A percentile compares a stretch with the other conserved stretches of the same genome.
Conservation (phyloP, 805 yeast species). For the Saccharomycopsis fermentans region DNA sequence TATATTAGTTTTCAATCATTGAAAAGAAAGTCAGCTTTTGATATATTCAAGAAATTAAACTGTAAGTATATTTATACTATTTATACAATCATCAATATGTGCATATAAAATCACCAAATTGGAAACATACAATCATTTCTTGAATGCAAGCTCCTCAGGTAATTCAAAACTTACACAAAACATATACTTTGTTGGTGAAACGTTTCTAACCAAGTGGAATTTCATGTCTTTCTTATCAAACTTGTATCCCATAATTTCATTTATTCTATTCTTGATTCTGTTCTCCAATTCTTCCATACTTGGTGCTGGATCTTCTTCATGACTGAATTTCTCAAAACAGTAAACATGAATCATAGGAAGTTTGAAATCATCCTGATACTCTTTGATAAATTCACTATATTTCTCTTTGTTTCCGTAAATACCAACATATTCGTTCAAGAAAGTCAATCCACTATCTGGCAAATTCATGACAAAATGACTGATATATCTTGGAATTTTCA, state of each 20-base stretch:
- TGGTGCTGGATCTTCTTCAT: slow-evolving; percentile 59
- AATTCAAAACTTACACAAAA: slow-evolving; percentile 73
- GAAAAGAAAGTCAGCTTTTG: not conserved
- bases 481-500: slow-evolving; percentile 43
- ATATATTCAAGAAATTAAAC: no score
- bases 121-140: not conserved
- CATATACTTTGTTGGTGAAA: slow-evolving; percentile 96
- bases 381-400: slow-evolving; percentile 27
- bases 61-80: no score
- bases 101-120: no score
- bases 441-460: slow-evolving; percentile 86
- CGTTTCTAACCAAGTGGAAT: slow-evolving; percentile 84
- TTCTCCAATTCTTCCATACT: slow-evolving; percentile 51
- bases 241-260: slow-evolving; percentile 35
- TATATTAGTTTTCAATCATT: not conserved
- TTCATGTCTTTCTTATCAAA: slow-evolving; percentile 36
- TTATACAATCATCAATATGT: no score
- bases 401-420: slow-evolving; percentile 38
- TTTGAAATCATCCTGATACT: slow-evolving; percentile 28
- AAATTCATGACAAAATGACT: slow-evolving; percentile 87
- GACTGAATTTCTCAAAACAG: slow-evolving; percentile 85
- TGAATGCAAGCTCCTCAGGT: slow-evolving; percentile 50
- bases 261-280: slow-evolving; percentile 51
- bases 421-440: slow-evolving; percentile 69
- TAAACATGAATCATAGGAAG: slow-evolving; percentile 79